Conservation (phyloP, 257 asterid species). For the Linaria vulgaris region DNA sequence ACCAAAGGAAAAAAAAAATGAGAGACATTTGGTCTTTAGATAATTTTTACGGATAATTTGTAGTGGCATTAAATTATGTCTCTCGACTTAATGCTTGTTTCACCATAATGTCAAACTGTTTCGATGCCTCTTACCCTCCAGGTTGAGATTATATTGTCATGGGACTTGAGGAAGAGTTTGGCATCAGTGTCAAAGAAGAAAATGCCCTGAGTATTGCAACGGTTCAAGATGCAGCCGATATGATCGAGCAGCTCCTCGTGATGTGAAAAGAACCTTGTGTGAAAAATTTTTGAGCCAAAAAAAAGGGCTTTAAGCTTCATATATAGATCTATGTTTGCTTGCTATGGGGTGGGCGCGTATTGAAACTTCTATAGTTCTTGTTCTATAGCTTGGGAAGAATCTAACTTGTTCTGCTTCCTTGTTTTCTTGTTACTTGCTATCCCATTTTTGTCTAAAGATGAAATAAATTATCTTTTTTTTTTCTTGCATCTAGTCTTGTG, state of each 20-base stretch:
- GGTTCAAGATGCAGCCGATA: conserved; percentile 86
- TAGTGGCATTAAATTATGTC: not conserved
- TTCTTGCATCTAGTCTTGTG: not conserved
- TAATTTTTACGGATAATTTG: not conserved
- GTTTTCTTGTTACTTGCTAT: conserved; percentile 23
- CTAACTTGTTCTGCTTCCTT: conserved; percentile 3
- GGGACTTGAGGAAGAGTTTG: conserved; percentile 94
- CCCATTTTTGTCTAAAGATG: conserved; percentile 17
- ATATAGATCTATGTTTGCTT: conserved; percentile 4
- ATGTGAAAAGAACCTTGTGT: conserved; percentile 26
- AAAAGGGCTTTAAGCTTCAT: conserved; percentile 26
- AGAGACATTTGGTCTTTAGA: not conserved
- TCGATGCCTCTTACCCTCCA: conserved; percentile 1
- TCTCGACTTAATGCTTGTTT: not conserved
- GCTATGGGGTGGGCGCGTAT: conserved; percentile 11
- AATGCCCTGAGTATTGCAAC: conserved; percentile 75
- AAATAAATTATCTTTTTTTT: not conserved
- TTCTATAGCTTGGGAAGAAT: conserved; percentile 24
- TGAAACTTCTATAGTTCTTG: conserved; percentile 23
- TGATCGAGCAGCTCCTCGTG: conserved; percentile 63
- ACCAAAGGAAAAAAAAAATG: not conserved
- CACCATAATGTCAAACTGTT: not conserved
- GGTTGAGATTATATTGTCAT: conserved; percentile 96
- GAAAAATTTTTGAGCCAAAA: conserved; percentile 9
- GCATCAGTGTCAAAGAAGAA: conserved; percentile 82